A percentile compares a stretch with the other conserved stretches of the same genome.
phyloP scores from a whole-genome alignment of 352 stramenopile genomes.

The Pythium rhizo-oryzae region DNA sequence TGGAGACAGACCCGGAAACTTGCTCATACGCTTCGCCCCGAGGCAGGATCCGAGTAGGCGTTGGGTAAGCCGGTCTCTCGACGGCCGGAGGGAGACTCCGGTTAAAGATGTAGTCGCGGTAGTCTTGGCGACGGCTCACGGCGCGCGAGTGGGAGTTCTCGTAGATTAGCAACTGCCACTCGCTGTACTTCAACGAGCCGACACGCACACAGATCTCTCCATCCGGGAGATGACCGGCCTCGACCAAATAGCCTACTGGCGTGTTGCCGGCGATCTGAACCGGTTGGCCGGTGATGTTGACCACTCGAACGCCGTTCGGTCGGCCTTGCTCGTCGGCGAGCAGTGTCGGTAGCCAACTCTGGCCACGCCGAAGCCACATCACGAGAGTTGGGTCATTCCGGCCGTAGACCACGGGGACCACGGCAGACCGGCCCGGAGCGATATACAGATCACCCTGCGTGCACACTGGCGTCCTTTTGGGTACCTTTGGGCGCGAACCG shows the following conservation, averaged over 20 bases:
- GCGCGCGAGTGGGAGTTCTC: neutral
- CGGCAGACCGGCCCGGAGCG: neutral
- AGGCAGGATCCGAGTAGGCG: neutral
- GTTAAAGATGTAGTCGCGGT: neutral
- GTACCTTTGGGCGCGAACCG: neutral
- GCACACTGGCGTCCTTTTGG: neutral
- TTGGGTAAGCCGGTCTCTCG: neutral
- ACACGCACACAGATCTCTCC: slow-evolving; percentile 1
- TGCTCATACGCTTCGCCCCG: neutral
- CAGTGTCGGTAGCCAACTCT: slow-evolving; percentile 1
- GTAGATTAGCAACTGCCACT: too few species aligned
- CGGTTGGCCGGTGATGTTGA: neutral
- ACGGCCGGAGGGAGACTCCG: neutral
- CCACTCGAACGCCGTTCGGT: neutral
- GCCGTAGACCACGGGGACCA: neutral
- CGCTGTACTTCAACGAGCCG: slow-evolving; percentile 4
- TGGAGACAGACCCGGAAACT: neutral
- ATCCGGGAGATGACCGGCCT: slow-evolving; percentile 1
- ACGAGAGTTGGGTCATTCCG: neutral
- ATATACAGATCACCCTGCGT: neutral
- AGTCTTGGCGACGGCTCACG: neutral
- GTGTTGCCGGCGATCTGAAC: neutral
- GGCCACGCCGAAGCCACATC: neutral
- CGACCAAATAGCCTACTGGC: slow-evolving; percentile 4
- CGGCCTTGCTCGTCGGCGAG: neutral